A percentile compares a stretch with the other conserved stretches of the same genome.
Evolutionary conservation across 768 basidiomycete genomes (phyloP).

Genomic region (Auricularia sp.): DNA sequence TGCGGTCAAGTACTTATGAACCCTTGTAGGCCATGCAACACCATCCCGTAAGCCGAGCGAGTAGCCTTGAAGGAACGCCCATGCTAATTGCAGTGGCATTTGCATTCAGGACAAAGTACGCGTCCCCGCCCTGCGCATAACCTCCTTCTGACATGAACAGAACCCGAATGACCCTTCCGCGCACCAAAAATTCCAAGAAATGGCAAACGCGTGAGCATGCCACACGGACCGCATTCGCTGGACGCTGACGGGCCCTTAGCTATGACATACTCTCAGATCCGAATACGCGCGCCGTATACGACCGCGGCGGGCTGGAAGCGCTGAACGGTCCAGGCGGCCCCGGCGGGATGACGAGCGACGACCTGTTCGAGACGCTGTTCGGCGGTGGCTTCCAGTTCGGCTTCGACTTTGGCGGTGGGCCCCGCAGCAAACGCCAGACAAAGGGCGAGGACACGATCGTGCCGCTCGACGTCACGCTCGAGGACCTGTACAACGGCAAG

Average conservation of each 20-base stretch:
- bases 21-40: conserved; percentile 65
- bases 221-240: conserved; percentile 1
- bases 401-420: conserved; percentile 43
- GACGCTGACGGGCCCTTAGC: conserved; percentile 25
- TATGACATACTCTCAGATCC: conserved; percentile 77
- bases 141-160: conserved; percentile 27
- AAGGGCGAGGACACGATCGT: conserved; percentile 68
- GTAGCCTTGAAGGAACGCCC: background rate
- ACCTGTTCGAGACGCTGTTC: conserved; percentile 73
- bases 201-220: conserved; percentile 66
- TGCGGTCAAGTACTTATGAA: conserved; percentile 13
- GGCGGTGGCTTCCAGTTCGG: conserved; percentile 40
- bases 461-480: conserved; percentile 76
- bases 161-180: conserved; percentile 86
- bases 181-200: conserved; percentile 75
- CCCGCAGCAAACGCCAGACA: conserved; percentile 29
- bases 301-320: conserved; percentile 62
- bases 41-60: conserved; percentile 58
- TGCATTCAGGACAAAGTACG: conserved; percentile 60
- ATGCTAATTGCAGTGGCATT: conserved; percentile 2
- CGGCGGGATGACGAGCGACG: conserved; percentile 43
- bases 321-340: conserved; percentile 40
- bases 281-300: conserved; percentile 60
- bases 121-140: background rate
- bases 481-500: conserved; percentile 90